A percentile compares a stretch with the other conserved stretches of the same genome.
These are phyloP conservation scores for Amaranthus palmeri DNA, from an alignment of 148 eudicot species.

Conservation along the genomic window DNA sequence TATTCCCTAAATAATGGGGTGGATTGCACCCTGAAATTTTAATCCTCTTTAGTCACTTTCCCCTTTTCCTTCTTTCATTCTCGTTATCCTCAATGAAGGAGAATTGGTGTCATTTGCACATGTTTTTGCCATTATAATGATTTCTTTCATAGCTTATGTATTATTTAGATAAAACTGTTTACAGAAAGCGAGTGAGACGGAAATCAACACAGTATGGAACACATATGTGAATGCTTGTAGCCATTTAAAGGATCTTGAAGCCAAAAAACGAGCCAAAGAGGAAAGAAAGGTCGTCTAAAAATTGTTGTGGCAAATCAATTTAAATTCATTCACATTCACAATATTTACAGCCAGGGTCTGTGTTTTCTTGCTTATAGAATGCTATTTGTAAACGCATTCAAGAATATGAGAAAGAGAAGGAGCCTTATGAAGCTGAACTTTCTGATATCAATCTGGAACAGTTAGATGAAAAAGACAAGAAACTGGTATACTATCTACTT, in stretches of 20 bases:
- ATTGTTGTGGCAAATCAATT: background rate
- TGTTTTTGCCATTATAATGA: background rate
- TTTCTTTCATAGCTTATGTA: background rate
- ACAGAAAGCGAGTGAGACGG: conserved; percentile 48
- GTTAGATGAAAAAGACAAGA: conserved; percentile 69
- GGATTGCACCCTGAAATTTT: background rate
- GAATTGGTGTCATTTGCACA: background rate
- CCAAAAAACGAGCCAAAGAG: conserved; percentile 50
- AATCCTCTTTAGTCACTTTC: background rate
- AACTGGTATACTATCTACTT: conserved; percentile 37
- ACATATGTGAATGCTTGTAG: conserved; percentile 46
- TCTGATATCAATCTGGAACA: conserved; percentile 41
- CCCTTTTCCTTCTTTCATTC: no score
- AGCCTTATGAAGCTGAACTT: conserved; percentile 44
- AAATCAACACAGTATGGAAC: conserved; percentile 45
- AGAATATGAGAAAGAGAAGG: conserved; percentile 58
- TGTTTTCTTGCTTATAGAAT: conserved; percentile 34
- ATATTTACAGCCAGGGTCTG: background rate
- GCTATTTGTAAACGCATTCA: conserved; percentile 40
- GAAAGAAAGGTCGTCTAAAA: conserved; percentile 48
- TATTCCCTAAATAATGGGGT: background rate
- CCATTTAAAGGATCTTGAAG: conserved; percentile 55
- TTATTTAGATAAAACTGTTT: conserved; percentile 1
- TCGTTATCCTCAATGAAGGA: background rate
- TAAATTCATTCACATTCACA: conserved; percentile 7